Conservation (phyloP, 1,139 yeast species). For the Meyerozyma smithsonii region DNA sequence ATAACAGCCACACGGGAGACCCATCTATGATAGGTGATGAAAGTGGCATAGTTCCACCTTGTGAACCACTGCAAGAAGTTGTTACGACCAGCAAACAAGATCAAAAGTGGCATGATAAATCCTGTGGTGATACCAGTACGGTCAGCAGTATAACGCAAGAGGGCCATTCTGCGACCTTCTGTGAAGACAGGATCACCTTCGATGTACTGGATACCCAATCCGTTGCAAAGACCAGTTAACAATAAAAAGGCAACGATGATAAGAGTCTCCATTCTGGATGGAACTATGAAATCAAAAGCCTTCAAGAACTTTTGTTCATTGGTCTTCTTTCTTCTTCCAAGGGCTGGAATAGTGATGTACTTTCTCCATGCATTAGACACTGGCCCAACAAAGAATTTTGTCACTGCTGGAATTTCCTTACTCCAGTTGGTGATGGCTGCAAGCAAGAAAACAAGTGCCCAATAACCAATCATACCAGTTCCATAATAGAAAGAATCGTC, state of each 20-base stretch:
- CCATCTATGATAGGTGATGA: conserved; percentile 36
- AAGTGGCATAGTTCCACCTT: conserved; percentile 33
- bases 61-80: conserved; percentile 41
- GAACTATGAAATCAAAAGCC: conserved; percentile 22
- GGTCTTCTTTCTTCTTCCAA: conserved; percentile 19
- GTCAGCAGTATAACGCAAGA: conserved; percentile 23
- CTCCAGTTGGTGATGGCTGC: conserved; percentile 19
- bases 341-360: conserved; percentile 29
- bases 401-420: conserved; percentile 15
- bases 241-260: conserved; percentile 14
- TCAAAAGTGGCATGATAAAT: conserved; percentile 27
- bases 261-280: conserved; percentile 25
- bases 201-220: conserved; percentile 15
- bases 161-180: conserved; percentile 12
- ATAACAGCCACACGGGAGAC: conserved; percentile 27
- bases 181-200: conserved; percentile 22
- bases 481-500: conserved; percentile 17
- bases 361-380: conserved; percentile 23
- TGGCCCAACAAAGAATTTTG: conserved; percentile 19
- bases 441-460: conserved; percentile 17
- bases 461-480: conserved; percentile 15
- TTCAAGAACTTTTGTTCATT: conserved; percentile 17
- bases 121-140: conserved; percentile 13
- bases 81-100: conserved; percentile 42
- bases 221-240: conserved; percentile 6